A percentile compares a stretch with the other conserved stretches of the same genome.
Evolutionary conservation across 2,329 filamentous ascomycete genomes (phyloP).

Genomic region (Penicillium sp.): DNA sequence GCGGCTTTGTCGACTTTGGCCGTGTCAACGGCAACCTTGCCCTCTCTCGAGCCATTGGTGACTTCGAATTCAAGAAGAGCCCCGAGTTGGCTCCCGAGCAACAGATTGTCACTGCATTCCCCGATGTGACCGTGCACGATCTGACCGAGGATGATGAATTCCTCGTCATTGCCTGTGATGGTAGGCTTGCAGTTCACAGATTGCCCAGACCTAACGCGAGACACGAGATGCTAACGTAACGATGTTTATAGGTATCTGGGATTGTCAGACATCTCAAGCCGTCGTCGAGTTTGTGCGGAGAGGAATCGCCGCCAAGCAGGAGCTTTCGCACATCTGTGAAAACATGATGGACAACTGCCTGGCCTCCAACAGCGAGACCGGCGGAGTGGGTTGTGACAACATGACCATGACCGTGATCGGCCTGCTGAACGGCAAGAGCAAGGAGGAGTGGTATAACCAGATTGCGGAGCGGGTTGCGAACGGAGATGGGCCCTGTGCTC

Average conservation of each 20-base stretch:
- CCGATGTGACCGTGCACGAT: constrained; percentile 90
- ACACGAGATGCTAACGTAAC: constrained; percentile 7
- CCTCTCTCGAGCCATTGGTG: constrained; percentile 93
- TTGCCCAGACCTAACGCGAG: neutral
- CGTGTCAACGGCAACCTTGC: constrained; percentile 98
- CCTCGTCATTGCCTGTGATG: constrained; percentile 87
- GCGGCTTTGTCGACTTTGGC: constrained; percentile 97
- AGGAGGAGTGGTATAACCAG: constrained; percentile 98
- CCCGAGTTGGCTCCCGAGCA: constrained; percentile 96
- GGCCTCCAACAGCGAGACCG: constrained; percentile 95
- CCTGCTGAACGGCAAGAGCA: constrained; percentile 85
- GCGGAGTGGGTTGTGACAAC: constrained; percentile 97
- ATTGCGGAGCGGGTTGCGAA: constrained; percentile 92
- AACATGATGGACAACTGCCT: constrained; percentile 99
- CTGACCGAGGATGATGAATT: constrained; percentile 95
- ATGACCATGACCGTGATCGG: constrained; percentile 97
- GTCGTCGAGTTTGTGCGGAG: constrained; percentile 96
- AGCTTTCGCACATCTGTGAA: constrained; percentile 92
- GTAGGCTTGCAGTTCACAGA: constrained; percentile 56
- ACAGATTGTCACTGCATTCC: constrained; percentile 96
- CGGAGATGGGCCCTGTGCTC: constrained; percentile 96
- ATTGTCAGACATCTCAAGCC: constrained; percentile 97
- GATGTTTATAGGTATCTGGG: constrained; percentile 84
- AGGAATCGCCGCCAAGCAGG: constrained; percentile 95
- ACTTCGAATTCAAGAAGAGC: constrained; percentile 99